Base-by-base conservation (phyloP, 106 monocot species). In the Dioscorea zingiberensis region DNA sequence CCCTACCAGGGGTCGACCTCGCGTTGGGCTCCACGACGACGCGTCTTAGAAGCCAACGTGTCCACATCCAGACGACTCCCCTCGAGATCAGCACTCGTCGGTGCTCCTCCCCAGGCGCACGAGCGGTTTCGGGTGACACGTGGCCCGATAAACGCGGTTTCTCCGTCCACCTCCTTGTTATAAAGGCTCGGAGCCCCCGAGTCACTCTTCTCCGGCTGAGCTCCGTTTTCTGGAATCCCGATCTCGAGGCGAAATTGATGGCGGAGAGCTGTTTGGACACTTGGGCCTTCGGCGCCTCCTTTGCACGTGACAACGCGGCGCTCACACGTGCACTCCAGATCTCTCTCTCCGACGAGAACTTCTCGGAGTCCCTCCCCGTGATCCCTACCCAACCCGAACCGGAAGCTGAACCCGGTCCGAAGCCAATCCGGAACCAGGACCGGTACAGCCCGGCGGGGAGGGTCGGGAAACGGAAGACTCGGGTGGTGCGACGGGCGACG, bases 271-370 rank as follows among this genome's bases (percentile, higher is more conserved):
- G 18, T 16, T 16, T 19, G 51, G 18, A 16, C 51, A 18, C 51
- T 7, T 51, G 51, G 51, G 15, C 18, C 0, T 53, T 73, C 57
- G 32, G 72, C 22, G 81, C 66, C 7, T 53, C 65, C 64, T 66
- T 74, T 57, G 44, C 74, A 12, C 77, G 76, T 3, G 89, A 85
- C 13, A 77, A 76, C 78, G 74, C 74, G n/a, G 76, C 71, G 60
- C 73, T 90, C 18, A 83, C 89, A 19, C 61, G 58, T 30, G 89
- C 89, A 26, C 82, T 90, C 29, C 82, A 82, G 68, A 60, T 72
- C 71, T 85, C 85, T 47, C 70, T 86, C 69, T 80, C 83, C 66
- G 13, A 63, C 48, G 10, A 29, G 11, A 10, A 45, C 38, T 58
- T 21, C 54, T 29, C 66, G 38, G 56, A 25, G 55, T 13, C 1